Evolutionary conservation across 176 grass and related monocot species (phyloP).

Genomic region (Bothriochloa decipiens): DNA sequence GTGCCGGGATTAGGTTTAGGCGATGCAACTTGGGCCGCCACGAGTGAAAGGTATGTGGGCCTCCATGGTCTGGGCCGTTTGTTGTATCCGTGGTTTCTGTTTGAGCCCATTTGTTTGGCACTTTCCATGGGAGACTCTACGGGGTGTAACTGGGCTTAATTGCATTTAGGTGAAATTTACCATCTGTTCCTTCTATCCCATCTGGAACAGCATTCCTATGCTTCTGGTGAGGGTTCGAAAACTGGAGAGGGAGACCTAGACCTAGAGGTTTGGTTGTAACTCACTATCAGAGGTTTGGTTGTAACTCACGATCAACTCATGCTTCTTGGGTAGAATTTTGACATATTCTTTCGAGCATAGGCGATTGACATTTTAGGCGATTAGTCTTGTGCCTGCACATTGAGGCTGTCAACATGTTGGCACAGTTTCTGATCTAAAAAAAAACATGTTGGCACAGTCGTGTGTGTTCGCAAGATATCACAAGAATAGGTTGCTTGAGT

Average conservation of each 20-base stretch:
- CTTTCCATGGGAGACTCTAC: background rate
- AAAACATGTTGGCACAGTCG: no score
- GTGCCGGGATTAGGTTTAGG: conserved; percentile 51
- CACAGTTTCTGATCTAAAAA: no score
- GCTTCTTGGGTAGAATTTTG: background rate
- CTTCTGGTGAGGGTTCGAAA: no score
- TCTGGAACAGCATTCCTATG: no score
- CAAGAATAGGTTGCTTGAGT: conserved; percentile 35
- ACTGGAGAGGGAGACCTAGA: no score
- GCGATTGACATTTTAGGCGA: background rate
- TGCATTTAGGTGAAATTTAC: background rate
- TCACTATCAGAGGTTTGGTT: background rate
- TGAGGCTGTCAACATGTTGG: conserved; percentile 8
- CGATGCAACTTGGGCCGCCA: background rate
- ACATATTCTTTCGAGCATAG: background rate
- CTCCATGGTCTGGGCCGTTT: background rate
- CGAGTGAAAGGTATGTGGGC: background rate
- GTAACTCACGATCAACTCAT: background rate
- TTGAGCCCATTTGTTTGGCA: background rate
- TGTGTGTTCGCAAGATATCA: no score
- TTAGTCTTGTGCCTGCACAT: background rate
- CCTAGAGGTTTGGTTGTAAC: no score
- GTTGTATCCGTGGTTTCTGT: background rate
- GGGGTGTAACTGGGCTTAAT: background rate
- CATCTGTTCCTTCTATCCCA: no score